Base-by-base conservation (phyloP, 163 green algal genomes). In the Scenedesmus sp. region DNA sequence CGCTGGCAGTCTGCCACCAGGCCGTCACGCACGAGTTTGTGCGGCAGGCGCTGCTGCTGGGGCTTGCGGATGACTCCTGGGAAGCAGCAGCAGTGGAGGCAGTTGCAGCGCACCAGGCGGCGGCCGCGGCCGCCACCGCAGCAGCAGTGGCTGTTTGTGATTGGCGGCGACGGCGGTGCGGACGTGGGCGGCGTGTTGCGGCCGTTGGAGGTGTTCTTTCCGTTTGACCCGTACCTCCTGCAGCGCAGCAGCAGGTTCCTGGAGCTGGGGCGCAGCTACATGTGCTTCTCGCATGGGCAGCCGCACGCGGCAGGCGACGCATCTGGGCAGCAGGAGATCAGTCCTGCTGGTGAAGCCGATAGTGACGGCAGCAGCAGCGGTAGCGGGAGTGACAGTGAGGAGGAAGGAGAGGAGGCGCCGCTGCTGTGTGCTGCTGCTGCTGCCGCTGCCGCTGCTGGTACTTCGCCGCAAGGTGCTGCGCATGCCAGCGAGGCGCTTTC, bases 191-290 rank as follows among this genome's bases (percentile, higher is more conserved):
- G n/a, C 10, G 85, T 76, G 46, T 43, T 85, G 35, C 93, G 96
- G 35, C 94, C 95, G 4, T 93, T 98, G 85, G 97, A 99, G 92
- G 97, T 98, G 93, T 99, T 99, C 90, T 99, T 99, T 88, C 97
- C 97, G 6, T 99, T 99, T 88, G 97, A 99, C 88, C 97, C 97
- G 12, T 99, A 98, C 94, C 95, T 99, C 22, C 95, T 99, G 37
- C 90, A 90, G 26, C 95, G 96, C 81, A 98, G 85, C 72, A 76
- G 43, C 37, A 83, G 43, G 46, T 85, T 80, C 35, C 18, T 90
- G 43, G 46, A 90, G 46, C 33, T 90, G 49, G 15, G 6, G 35
- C 42, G n/a, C 2, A 90, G 44, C 35, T 90, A 90, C 49, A 85
- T 42, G 24, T 90, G 85, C 72, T 90, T 90, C 72, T 85, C 70